Conservation (phyloP, 23 red algal species). For the Gracilariopsis chorda region DNA sequence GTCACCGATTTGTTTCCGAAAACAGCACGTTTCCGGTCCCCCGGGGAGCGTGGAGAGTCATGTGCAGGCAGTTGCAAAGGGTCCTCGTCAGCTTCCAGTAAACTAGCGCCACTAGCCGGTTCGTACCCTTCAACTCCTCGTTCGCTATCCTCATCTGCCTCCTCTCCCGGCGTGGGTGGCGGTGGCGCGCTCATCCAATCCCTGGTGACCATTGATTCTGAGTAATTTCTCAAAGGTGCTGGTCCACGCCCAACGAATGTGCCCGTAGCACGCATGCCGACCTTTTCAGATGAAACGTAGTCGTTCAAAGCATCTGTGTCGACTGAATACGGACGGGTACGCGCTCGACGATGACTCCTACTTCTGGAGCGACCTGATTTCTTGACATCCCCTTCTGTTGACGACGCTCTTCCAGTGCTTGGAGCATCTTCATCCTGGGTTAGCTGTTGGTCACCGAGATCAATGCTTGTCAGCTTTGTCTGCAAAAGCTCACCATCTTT, state of each 20-base stretch:
- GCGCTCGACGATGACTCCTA: slow-evolving; percentile 12
- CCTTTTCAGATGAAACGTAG: slow-evolving; percentile 52
- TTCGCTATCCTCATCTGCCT: neutral
- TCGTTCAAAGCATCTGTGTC: slow-evolving; percentile 10
- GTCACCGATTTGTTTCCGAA: neutral
- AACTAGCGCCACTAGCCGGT: slow-evolving; percentile 25
- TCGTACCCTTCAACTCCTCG: neutral
- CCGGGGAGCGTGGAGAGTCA: slow-evolving; percentile 1
- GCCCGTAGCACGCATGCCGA: slow-evolving; percentile 38
- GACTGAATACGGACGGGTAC: neutral
- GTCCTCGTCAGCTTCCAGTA: slow-evolving; percentile 37
- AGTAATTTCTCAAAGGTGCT: slow-evolving; percentile 24
- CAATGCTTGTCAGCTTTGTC: neutral
- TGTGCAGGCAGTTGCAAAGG: slow-evolving; percentile 17
- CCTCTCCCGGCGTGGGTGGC: neutral
- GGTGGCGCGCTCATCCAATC: slow-evolving; percentile 8
- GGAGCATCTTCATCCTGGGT: neutral
- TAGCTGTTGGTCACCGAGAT: neutral
- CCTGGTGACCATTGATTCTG: neutral
- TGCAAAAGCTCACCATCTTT: neutral
- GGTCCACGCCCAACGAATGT: slow-evolving; percentile 46
- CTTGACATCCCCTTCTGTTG: neutral
- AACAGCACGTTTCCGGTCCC: slow-evolving; percentile 9
- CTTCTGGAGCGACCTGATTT: neutral
- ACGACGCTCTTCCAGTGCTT: neutral